Percentiles rank a stretch among this genome's conserved stretches.
Evolutionary conservation across 768 basidiomycete species (phyloP).

Genomic region (Naganishia antarctica): DNA sequence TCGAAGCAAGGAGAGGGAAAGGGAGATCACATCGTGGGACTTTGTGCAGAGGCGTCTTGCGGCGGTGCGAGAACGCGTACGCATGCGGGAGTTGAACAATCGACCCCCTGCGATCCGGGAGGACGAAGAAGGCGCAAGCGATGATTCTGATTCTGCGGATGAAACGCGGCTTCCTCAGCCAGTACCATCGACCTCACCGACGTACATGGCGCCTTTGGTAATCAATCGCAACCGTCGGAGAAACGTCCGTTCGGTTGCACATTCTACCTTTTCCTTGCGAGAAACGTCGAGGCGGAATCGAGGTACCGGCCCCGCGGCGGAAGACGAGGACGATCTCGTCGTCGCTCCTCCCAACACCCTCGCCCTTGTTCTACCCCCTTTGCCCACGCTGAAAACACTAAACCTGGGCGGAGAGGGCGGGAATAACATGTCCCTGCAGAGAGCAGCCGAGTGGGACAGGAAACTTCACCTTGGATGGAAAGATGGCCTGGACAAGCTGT

Average conservation of each 20-base stretch:
- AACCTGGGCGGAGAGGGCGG: conserved; percentile 47
- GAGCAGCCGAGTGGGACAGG: conserved; percentile 41
- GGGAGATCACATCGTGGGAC: conserved; percentile 49
- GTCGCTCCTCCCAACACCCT: conserved; percentile 38
- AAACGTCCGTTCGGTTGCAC: conserved; percentile 43
- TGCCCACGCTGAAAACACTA: conserved; percentile 42
- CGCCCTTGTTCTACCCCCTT: conserved; percentile 45
- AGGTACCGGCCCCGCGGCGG: conserved; percentile 21
- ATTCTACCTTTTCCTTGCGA: conserved; percentile 46
- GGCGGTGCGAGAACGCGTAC: conserved; percentile 35
- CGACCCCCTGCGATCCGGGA: conserved; percentile 11
- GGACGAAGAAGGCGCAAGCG: conserved; percentile 19
- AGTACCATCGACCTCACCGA: conserved; percentile 8
- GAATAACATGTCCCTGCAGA: conserved; percentile 25
- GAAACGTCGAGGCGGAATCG: conserved; percentile 36
- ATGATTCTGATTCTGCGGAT: not conserved
- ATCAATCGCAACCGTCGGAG: conserved; percentile 10
- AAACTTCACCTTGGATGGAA: conserved; percentile 46
- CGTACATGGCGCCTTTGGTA: conserved; percentile 1
- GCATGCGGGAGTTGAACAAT: not conserved
- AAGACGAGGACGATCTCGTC: conserved; percentile 28
- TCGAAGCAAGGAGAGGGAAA: conserved; percentile 65
- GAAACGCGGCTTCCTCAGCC: not conserved
- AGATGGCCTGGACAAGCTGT: conserved; percentile 41
- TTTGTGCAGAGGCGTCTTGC: conserved; percentile 33